Conservation (phyloP, 139 green algal genomes). For the Tetradesmus obliquus region DNA sequence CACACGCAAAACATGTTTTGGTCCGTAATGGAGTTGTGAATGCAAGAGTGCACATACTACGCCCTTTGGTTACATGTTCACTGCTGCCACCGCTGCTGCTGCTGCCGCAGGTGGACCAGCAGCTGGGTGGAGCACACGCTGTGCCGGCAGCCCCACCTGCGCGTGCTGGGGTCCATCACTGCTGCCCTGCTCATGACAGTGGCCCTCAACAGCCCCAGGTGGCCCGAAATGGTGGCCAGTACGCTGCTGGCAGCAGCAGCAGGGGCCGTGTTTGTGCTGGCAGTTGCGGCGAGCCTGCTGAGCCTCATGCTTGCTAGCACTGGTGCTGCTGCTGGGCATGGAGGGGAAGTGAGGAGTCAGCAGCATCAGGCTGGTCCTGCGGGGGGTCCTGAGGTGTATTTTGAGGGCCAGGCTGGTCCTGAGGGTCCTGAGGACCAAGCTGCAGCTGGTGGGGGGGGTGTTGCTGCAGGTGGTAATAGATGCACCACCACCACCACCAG, state of each 20-base stretch:
- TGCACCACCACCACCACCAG: not conserved
- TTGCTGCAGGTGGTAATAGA: not conserved
- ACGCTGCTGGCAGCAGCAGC: constrained; percentile 22
- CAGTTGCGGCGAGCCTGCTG: constrained; percentile 24
- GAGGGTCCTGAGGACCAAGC: not conserved
- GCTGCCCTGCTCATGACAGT: constrained; percentile 25
- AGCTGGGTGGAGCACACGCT: constrained; percentile 41
- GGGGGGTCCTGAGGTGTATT: too few relatives aligned
- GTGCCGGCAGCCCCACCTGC: constrained; percentile 32
- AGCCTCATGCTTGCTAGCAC: constrained; percentile 7
- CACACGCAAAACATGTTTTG: too few relatives aligned
- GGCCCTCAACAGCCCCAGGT: constrained; percentile 25
- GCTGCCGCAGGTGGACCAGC: constrained; percentile 32
- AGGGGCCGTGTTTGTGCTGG: constrained; percentile 31
- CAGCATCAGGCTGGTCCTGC: too few relatives aligned
- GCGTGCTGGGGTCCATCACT: constrained; percentile 26
- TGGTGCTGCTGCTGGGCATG: not conserved
- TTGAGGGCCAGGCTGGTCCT: too few relatives aligned
- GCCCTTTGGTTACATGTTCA: not conserved
- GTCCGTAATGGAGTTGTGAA: not conserved
- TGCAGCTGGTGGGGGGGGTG: not conserved
- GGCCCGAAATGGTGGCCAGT: constrained; percentile 14
- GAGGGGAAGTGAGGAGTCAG: too few relatives aligned
- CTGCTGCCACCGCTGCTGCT: not conserved
- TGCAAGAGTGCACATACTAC: not conserved